Conservation (phyloP, 2,329 filamentous ascomycete genomes). For the Penicillium italicum region DNA sequence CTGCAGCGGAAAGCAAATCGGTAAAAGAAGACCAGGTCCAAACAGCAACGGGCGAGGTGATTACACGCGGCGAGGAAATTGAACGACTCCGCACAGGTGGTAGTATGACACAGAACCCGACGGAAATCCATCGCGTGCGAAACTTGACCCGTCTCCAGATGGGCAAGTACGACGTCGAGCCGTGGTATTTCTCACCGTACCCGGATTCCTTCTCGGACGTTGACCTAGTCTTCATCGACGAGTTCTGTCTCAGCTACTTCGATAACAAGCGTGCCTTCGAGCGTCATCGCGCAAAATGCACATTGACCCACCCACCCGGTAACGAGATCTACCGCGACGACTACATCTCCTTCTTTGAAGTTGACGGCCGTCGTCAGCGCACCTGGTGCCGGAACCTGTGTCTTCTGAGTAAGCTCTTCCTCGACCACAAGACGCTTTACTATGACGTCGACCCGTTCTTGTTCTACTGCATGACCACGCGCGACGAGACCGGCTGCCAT, state of each 20-base stretch:
- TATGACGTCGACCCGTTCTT: constrained; percentile 97
- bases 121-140: constrained; percentile 90
- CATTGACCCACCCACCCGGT: constrained; percentile 84
- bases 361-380: constrained; percentile 92
- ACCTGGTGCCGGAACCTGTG: constrained; percentile 99
- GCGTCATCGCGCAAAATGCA: constrained; percentile 85
- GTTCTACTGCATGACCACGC: constrained; percentile 96
- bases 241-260: constrained; percentile 93
- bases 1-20: constrained; percentile 25
- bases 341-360: constrained; percentile 92
- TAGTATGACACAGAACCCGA: constrained; percentile 98
- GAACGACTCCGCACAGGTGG: constrained; percentile 92
- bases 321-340: constrained; percentile 96
- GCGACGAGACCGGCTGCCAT: constrained; percentile 86
- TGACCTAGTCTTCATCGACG: constrained; percentile 93
- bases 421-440: constrained; percentile 98
- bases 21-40: constrained; percentile 40
- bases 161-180: constrained; percentile 84
- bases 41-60: constrained; percentile 36
- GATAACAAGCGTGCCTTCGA: constrained; percentile 76
- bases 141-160: constrained; percentile 95
- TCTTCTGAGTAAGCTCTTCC: constrained; percentile 88
- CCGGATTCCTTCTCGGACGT: constrained; percentile 82
- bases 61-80: constrained; percentile 79
- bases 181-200: constrained; percentile 99